Conservation (phyloP, 169 alveolate genomes). For the Plasmodium cynomolgi region DNA sequence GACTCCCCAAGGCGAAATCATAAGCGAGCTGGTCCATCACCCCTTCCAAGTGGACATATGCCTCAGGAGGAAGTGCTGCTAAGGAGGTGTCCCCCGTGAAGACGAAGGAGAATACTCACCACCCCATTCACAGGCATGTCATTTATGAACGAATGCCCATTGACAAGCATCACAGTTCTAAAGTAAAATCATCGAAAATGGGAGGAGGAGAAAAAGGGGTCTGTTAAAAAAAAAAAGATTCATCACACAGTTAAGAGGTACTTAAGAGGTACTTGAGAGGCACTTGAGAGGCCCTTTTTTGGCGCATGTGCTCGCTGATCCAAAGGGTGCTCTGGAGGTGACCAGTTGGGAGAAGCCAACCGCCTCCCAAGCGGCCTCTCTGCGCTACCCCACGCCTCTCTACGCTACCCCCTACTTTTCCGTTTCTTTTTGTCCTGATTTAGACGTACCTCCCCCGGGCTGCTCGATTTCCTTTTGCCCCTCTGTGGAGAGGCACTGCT, state of each 20-base stretch:
- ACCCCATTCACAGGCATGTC: neutral
- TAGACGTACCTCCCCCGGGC: neutral
- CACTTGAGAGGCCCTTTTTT: too few relatives aligned
- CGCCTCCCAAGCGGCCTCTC: neutral
- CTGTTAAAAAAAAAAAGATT: neutral
- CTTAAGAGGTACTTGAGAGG: too few relatives aligned
- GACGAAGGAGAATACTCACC: neutral
- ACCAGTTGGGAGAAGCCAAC: neutral
- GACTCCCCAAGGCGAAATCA: slow-evolving; percentile 18
- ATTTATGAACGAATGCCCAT: neutral
- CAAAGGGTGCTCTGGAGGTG: neutral
- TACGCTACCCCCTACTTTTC: neutral
- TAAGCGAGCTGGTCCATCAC: slow-evolving; percentile 45
- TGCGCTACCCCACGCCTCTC: neutral
- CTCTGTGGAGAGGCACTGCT: neutral
- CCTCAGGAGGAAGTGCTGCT: slow-evolving; percentile 14
- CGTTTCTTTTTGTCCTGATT: neutral
- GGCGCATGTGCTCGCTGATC: neutral
- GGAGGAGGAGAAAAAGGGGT: neutral
- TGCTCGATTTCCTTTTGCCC: slow-evolving; percentile 15
- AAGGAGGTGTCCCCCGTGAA: neutral
- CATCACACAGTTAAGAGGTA: neutral
- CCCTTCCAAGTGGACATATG: slow-evolving; percentile 52
- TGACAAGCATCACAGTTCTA: too few relatives aligned
- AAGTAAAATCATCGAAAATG: neutral